Conservation (phyloP, 257 asterid species). For the Verbena officinalis region DNA sequence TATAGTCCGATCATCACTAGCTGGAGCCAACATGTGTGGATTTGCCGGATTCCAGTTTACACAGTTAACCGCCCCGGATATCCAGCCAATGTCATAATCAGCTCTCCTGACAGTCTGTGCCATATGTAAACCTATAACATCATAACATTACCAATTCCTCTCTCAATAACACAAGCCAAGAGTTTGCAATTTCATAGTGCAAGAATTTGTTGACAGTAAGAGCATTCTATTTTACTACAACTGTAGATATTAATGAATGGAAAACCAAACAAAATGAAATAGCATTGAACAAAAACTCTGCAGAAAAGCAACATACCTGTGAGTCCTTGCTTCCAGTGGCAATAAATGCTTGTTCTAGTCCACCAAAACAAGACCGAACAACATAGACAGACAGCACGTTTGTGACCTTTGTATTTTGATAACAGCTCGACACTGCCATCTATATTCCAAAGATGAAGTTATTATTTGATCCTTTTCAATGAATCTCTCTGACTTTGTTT, state of each 20-base stretch:
- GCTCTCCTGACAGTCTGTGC: conserved; percentile 69
- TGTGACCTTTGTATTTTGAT: conserved; percentile 84
- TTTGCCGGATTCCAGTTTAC: conserved; percentile 80
- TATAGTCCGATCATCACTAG: conserved; percentile 81
- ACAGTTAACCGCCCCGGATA: conserved; percentile 80
- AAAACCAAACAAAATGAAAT: neutral
- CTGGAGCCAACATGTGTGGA: conserved; percentile 84
- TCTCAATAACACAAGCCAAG: no score
- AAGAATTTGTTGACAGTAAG: neutral
- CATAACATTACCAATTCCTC: conserved; percentile 13
- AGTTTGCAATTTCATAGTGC: no score
- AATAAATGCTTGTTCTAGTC: conserved; percentile 74
- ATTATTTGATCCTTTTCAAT: conserved; percentile 79
- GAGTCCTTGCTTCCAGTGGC: conserved; percentile 99
- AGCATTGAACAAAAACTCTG: neutral
- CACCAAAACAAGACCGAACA: conserved; percentile 90
- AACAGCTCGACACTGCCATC: conserved; percentile 58
- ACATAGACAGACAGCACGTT: conserved; percentile 68
- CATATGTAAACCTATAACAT: conserved; percentile 69
- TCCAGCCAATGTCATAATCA: conserved; percentile 54
- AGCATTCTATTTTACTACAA: neutral
- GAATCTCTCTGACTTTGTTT: conserved; percentile 63
- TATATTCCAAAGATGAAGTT: conserved; percentile 90
- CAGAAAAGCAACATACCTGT: conserved; percentile 47
- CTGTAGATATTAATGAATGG: neutral